Evolutionary conservation across 2,329 filamentous ascomycete genomes (phyloP), one percentile per base, ranked within the genome.

Genomic region (Emydomyces testavorans): DNA sequence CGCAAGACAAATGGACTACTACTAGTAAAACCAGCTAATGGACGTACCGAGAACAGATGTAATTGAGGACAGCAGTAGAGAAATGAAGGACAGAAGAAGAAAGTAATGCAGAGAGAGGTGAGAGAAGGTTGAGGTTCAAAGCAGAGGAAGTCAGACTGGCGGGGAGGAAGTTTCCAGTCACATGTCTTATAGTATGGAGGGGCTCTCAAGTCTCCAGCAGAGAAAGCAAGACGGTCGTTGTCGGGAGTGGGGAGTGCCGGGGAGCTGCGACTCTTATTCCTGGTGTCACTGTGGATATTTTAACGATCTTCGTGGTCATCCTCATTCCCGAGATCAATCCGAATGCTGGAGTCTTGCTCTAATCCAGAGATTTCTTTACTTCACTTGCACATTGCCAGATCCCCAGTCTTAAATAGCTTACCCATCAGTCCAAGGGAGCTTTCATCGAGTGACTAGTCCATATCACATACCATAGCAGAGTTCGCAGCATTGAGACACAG

Each of bases 101-200:
- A 49, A 43, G 41, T 28, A 15, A 29, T 4, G 15, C n/a, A 16
- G 43, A 31, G 31, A 45, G 41, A 46, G 43, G 34, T 20, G 13
- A 46, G 38, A 44, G 32, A 50, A 50, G 46, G 39, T 28, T 29
- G 48, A 46, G 47, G 48, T 41, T 26, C 16, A 48, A 42, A 49
- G 29, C 48, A 48, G 49, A 44, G 49, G 43, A 23, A 28, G 15
- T 26, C 21, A 23, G 16, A 13, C 26, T 18, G 46, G n/a, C n/a
- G n/a, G n/a, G n/a, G 35, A 23, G 39, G 46, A 48, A 43, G 46
- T 42, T 48, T 39, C 46, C 46, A 48, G 46, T 48, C 46, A 48
- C 46, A 48, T 48, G 46, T 36, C 38, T 15, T 28, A 13, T 3
- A 4, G 11, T 16, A 37, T 18, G 26, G 46, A 48, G 46, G 46